Evolutionary conservation across 352 stramenopile genomes (phyloP).

Genomic region (Globisporangium takayamanum): DNA sequence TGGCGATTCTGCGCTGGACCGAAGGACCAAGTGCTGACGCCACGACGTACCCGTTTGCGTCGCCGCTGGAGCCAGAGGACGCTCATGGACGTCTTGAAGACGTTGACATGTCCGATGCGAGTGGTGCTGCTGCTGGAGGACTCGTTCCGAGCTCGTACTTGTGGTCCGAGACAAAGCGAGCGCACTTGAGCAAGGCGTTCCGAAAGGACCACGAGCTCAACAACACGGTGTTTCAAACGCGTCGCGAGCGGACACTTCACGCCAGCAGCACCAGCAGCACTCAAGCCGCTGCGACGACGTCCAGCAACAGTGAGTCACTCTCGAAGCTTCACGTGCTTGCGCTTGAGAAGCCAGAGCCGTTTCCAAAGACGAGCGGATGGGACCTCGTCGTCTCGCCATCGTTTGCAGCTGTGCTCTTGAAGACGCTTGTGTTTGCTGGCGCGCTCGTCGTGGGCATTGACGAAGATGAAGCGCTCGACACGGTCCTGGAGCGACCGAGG

Average conservation of each 20-base stretch:
- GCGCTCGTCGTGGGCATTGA: constrained; percentile 67
- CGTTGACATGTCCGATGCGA: constrained; percentile 5
- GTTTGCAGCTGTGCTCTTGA: constrained; percentile 44
- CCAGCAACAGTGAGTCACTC: background rate
- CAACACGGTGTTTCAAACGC: constrained; percentile 22
- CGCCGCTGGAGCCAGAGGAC: constrained; percentile 3
- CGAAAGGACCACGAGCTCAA: constrained; percentile 63
- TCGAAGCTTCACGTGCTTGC: constrained; percentile 33
- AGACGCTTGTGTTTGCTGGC: constrained; percentile 54
- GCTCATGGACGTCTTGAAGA: background rate
- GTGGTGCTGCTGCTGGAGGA: background rate
- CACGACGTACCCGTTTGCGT: constrained; percentile 24
- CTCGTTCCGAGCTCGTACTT: constrained; percentile 36
- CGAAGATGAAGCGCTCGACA: constrained; percentile 54
- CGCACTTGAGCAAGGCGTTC: constrained; percentile 26
- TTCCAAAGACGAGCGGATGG: constrained; percentile 49
- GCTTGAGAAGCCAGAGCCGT: constrained; percentile 33
- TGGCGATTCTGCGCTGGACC: constrained; percentile 51
- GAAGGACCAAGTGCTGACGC: constrained; percentile 11
- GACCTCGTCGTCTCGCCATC: constrained; percentile 49
- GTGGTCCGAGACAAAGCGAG: constrained; percentile 49
- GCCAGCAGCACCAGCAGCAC: too few species aligned
- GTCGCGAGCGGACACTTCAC: constrained; percentile 11
- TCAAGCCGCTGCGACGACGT: background rate
- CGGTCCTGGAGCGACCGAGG: constrained; percentile 41